These are phyloP conservation scores for Komagataella populi DNA, from an alignment of 805 yeast species.

Conservation along the genomic window DNA sequence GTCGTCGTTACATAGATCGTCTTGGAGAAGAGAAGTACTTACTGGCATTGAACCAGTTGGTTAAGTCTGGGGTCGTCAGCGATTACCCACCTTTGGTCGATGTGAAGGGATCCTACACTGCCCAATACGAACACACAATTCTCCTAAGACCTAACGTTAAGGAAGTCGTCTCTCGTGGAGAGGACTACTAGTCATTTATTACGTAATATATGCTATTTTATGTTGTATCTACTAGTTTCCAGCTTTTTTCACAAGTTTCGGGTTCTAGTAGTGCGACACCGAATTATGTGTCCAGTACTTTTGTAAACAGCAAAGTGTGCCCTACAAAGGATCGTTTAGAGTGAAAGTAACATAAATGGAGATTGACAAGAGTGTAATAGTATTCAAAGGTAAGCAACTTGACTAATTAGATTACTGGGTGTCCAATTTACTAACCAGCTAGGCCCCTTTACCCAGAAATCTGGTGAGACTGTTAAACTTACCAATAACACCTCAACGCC, in stretches of 20 bases:
- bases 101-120: constrained; percentile 75
- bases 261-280: neutral
- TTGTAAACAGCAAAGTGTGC: neutral
- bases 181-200: constrained; percentile 49
- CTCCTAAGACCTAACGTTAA: constrained; percentile 81
- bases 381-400: constrained; percentile 57
- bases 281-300: neutral
- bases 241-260: neutral
- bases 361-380: constrained; percentile 59
- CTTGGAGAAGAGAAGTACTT: constrained; percentile 86
- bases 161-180: constrained; percentile 93
- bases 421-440: constrained; percentile 2
- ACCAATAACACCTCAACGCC: constrained; percentile 45
- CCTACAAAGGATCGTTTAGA: neutral
- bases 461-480: constrained; percentile 47
- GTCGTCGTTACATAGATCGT: constrained; percentile 88
- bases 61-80: constrained; percentile 74
- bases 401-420: constrained; percentile 1
- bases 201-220: neutral
- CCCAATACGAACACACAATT: constrained; percentile 93
- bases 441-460: constrained; percentile 69
- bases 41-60: constrained; percentile 74
- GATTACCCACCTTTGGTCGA: constrained; percentile 93
- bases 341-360: constrained; percentile 29
- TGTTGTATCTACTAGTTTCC: neutral